These are phyloP conservation scores for Pharnaceum exiguum DNA, from an alignment of 148 eudicot species.

Conservation along the genomic window DNA sequence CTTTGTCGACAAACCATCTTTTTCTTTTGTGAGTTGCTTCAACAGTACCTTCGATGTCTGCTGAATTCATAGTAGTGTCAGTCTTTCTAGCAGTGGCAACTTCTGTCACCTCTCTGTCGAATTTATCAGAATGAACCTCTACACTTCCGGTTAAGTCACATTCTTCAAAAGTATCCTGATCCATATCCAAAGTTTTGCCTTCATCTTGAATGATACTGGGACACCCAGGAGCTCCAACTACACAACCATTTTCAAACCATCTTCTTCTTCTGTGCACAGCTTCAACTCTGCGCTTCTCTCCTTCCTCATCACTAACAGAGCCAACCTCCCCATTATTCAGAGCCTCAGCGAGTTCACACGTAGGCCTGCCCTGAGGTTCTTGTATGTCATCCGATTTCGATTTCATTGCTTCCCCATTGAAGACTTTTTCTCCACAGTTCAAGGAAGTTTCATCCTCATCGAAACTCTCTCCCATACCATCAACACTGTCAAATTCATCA, in stretches of 20 bases:
- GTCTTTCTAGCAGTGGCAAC: slow-evolving; percentile 9
- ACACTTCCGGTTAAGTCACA: slow-evolving; percentile 26
- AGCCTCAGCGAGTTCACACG: slow-evolving; percentile 12
- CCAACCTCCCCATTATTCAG: slow-evolving; percentile 21
- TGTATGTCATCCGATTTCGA: slow-evolving; percentile 22
- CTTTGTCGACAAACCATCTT: slow-evolving; percentile 37
- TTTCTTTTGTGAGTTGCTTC: slow-evolving; percentile 33
- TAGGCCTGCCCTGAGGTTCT: slow-evolving; percentile 20
- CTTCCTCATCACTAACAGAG: slow-evolving; percentile 23
- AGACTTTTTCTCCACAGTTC: slow-evolving; percentile 22
- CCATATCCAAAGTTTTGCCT: slow-evolving; percentile 24
- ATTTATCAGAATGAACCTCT: slow-evolving; percentile 22
- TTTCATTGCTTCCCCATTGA: slow-evolving; percentile 23
- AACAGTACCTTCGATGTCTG: slow-evolving; percentile 3
- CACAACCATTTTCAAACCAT: slow-evolving; percentile 31
- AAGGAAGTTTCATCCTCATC: slow-evolving; percentile 24
- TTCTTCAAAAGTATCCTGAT: slow-evolving; percentile 32
- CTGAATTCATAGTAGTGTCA: slow-evolving; percentile 15
- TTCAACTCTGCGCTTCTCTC: slow-evolving; percentile 23
- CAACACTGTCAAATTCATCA: too few relatives aligned
- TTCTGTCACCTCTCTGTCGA: slow-evolving; percentile 4
- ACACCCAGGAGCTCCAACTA: slow-evolving; percentile 14
- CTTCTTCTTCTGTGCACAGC: slow-evolving; percentile 36
- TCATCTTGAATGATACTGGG: slow-evolving; percentile 29
- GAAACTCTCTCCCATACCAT: slow-evolving; percentile 15